These are phyloP conservation scores for Cladosporium sphaerospermum DNA, from an alignment of 2,329 filamentous ascomycete species.

Conservation along the genomic window DNA sequence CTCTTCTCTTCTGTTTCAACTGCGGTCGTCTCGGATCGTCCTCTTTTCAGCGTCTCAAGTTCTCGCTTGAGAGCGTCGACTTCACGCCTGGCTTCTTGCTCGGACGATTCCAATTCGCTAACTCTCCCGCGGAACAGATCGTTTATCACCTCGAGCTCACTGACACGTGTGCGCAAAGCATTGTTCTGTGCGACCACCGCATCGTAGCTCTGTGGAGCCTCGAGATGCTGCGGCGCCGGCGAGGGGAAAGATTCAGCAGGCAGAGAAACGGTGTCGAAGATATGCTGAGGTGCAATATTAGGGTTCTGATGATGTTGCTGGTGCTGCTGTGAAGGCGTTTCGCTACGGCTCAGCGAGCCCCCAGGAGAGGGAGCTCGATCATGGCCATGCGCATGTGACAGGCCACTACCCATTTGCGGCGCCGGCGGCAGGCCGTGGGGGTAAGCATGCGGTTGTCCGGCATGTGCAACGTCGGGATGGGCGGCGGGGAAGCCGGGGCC, in stretches of 20 bases:
- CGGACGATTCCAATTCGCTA: constrained; percentile 68
- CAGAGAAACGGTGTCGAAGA: constrained; percentile 66
- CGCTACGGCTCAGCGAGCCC: constrained; percentile 60
- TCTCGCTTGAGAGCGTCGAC: constrained; percentile 54
- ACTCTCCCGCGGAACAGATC: constrained; percentile 62
- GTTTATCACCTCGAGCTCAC: constrained; percentile 90
- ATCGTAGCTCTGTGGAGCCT: constrained; percentile 71
- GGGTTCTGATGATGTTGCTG: constrained; percentile 43
- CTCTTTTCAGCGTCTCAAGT: constrained; percentile 43
- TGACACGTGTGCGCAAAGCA: constrained; percentile 87
- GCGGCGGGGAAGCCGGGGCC: constrained; percentile 11
- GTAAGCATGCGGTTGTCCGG: constrained; percentile 14
- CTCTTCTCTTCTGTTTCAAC: neutral
- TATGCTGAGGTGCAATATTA: constrained; percentile 65
- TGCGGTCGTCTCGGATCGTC: neutral
- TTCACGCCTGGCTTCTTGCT: constrained; percentile 57
- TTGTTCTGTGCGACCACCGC: constrained; percentile 74
- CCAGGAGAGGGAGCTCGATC: constrained; percentile 3
- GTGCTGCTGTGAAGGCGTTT: constrained; percentile 62
- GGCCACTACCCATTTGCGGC: neutral
- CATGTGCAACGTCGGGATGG: constrained; percentile 12
- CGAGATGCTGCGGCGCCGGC: constrained; percentile 45
- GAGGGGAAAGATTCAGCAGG: constrained; percentile 63
- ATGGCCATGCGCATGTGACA: neutral
- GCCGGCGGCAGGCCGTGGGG: constrained; percentile 14